Evolutionary conservation across 352 stramenopile genomes (phyloP), one percentile per base, ranked within the genome.

Genomic region (Phytopythium cucurbitacearum): DNA sequence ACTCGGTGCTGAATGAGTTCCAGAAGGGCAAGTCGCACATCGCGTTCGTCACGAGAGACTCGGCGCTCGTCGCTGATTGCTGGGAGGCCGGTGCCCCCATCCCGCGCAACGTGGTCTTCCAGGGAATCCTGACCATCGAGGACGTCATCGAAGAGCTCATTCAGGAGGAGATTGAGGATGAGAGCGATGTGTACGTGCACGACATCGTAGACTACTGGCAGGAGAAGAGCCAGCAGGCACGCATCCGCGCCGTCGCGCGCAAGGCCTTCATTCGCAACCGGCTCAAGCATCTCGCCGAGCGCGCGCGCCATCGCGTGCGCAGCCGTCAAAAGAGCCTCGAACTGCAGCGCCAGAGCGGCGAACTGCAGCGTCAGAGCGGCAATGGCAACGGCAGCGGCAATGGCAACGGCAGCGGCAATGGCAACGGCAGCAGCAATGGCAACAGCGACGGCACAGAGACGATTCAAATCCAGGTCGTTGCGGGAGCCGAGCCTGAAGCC

Each of bases 61-160:
- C 67, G 1, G 61, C 65, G 49, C 49, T 57, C 46, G 71, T 96
- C 61, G 76, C 69, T 35, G 40, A 79, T 48, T 73, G 70, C 53
- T 78, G 84, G 85, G 45, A 75, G 67, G 53, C 74, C 59, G 63
- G 65, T 40, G 50, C 59, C 4, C 60, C 73, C 53, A 66, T 81
- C 40, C 57, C 65, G 57, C 43, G 66, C 44, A 28, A 62, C 12
- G 84, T 81, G 10, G 59, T 76, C 28, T 83, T 97, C 37, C 62
- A 91, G 28, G 91, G 89, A 12, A 92, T 97, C 53, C 69, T 96
- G 21, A 97, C 89, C 15, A 82, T 98, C 44, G 89, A 98, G 65
- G 87, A 98, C 61, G 75, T 97, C 9, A 74, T 98, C 40, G 91
- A 98, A 60, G 80, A 93, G 59, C 69, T 93, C 37, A 96, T 81